Conservation (phyloP, 345 rosid species). For the Pugionium dolabratum region DNA sequence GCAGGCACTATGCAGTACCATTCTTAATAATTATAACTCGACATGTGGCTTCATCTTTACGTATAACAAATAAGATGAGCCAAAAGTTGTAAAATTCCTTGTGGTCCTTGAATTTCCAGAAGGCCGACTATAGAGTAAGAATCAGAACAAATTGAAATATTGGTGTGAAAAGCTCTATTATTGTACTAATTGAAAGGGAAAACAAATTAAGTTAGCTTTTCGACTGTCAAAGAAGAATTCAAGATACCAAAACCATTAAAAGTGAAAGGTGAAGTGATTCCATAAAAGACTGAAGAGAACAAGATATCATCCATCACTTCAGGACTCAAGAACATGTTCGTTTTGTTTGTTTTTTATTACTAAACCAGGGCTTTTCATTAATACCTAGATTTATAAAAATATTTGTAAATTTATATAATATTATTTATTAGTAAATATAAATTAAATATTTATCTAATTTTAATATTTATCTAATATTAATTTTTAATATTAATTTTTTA, state of each 20-base stretch:
- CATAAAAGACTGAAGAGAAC: conserved; percentile 11
- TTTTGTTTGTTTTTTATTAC: conserved; percentile 9
- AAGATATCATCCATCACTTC: conserved; percentile 35
- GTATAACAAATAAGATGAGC: not conserved
- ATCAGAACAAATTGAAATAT: conserved; percentile 26
- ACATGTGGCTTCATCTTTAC: conserved; percentile 22
- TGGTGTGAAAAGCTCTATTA: conserved; percentile 15
- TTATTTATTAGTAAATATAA: too few relatives aligned
- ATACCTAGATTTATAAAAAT: too few relatives aligned
- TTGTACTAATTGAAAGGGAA: conserved; percentile 13
- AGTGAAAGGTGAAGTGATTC: conserved; percentile 32
- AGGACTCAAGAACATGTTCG: conserved; percentile 36
- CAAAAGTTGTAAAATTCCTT: not conserved
- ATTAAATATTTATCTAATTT: too few relatives aligned
- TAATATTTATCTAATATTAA: too few relatives aligned
- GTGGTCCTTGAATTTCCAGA: conserved; percentile 26
- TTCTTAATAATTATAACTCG: conserved; percentile 9
- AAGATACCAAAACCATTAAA: conserved; percentile 22
- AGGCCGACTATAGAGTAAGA: conserved; percentile 12
- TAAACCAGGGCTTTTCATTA: too few relatives aligned
- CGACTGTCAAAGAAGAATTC: conserved; percentile 13
- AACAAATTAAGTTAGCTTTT: conserved; percentile 15
- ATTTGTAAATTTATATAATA: too few relatives aligned
- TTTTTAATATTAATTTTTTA: too few relatives aligned
- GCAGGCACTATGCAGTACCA: conserved; percentile 6